These are phyloP conservation scores for Trifolium dubium DNA, from an alignment of 306 rosid species.

Conservation along the genomic window DNA sequence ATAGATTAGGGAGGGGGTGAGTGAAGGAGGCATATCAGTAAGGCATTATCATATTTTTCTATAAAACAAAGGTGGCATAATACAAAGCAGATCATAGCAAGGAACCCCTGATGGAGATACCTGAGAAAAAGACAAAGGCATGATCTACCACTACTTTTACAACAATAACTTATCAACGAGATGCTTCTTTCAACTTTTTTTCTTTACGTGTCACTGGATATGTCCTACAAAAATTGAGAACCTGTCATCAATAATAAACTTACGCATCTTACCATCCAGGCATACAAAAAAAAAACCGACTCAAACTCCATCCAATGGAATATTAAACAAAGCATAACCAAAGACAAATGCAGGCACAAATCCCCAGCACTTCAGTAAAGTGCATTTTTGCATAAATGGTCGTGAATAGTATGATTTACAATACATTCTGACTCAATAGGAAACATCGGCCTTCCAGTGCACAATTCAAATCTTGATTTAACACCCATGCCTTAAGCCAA, in stretches of 20 bases:
- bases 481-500: not conserved
- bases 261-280: not conserved
- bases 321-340: conserved; percentile 7
- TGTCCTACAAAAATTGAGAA: conserved; percentile 54
- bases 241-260: conserved; percentile 34
- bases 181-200: conserved; percentile 57
- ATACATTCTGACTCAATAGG: not conserved
- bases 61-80: conserved; percentile 67
- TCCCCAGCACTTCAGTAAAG: conserved; percentile 19
- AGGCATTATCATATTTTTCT: conserved; percentile 65
- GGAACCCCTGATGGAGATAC: conserved; percentile 56
- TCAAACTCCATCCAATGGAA: conserved; percentile 15
- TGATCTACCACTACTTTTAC: conserved; percentile 71
- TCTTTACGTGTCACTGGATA: conserved; percentile 47
- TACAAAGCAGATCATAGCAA: conserved; percentile 79
- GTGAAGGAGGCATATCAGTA: conserved; percentile 40
- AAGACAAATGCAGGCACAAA: not conserved
- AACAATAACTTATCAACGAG: conserved; percentile 70
- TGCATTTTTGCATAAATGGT: conserved; percentile 1
- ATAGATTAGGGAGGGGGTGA: conserved; percentile 34
- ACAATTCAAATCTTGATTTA: not conserved
- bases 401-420: not conserved
- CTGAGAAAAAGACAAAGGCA: conserved; percentile 55
- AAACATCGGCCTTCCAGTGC: not conserved
- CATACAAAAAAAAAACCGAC: not conserved